Base-by-base conservation (phyloP, 805 yeast genomes). In the Ogataea henricii region DNA sequence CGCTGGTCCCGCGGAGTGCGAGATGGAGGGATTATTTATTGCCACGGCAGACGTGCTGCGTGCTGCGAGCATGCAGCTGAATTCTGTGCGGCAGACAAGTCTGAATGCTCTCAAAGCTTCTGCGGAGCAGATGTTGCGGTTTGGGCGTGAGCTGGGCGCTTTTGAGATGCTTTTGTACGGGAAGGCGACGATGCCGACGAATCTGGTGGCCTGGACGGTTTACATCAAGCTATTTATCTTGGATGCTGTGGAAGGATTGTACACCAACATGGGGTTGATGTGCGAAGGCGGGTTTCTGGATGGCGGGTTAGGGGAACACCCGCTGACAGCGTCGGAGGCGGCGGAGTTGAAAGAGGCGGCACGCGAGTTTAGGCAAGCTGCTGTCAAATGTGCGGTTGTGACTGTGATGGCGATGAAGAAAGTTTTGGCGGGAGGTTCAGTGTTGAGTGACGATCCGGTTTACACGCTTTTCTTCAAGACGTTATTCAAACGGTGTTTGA, bases 391-490 rank as follows among this genome's bases (percentile, higher is more conserved):
- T 14, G 42, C 52, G 1, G 14, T 54, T 4, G 10, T 52, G 22
- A 22, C 45, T 5, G 6, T 39, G 20, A 21, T 18, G 3, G 13
- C 46, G 6, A 34, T 46, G 22, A 38, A 46, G 23, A 39, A 29
- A 20, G 4, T 54, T 14, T 16, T 46, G 4, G 20, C 12, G 1
- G 49, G 45, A 8, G 38, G 44, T 3, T 41, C 50, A 9, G 43
- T 44, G 8, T 46, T 54, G 38, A 36, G 45, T 4, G 36, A 30
- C 3, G 17, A 48, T 5, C 29, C 29, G 4, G 41, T 46, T 23
- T 50, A 38, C 35, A 14, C 35, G 8, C 17, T 46, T 9, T 48
- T 46, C 30, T 34, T 49, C 39, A 54, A 52, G 26, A 30, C 51
- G 10, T 10, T 38, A 10, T 25, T 54, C 33, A 29, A 32, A 22